Conservation (phyloP, 1,284 basidiomycete species). For the Schizophyllum amplum region DNA sequence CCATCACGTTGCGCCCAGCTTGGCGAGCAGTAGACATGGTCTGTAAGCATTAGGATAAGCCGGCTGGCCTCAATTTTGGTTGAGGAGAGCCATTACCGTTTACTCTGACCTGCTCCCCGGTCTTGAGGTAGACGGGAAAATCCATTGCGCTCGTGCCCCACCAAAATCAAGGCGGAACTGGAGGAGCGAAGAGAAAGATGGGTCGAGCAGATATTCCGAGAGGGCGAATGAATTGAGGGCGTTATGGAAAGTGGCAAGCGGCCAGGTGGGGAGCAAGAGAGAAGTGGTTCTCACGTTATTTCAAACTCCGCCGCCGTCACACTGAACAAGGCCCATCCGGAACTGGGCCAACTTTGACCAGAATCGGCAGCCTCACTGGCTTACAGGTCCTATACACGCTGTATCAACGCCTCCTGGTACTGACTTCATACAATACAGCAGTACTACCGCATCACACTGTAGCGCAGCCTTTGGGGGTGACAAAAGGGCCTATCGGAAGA, state of each 20-base stretch:
- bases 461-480: no score
- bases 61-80: constrained; percentile 13
- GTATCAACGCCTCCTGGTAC: no score
- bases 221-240: constrained; percentile 7
- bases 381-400: no score
- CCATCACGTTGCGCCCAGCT: constrained; percentile 88
- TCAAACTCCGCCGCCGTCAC: background rate
- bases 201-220: background rate
- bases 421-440: no score
- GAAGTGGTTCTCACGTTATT: background rate
- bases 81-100: constrained; percentile 54
- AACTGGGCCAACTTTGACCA: background rate
- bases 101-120: constrained; percentile 72
- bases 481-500: no score
- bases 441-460: no score
- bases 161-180: background rate
- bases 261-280: background rate
- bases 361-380: background rate
- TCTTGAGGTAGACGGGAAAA: constrained; percentile 55
- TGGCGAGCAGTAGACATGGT: constrained; percentile 93
- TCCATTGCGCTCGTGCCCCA: background rate
- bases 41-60: constrained; percentile 39
- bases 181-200: background rate
- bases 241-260: constrained; percentile 9
- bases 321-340: background rate